Evolutionary conservation across 306 rosid species (phyloP).

Genomic region (Gynostemma pentaphyllum): DNA sequence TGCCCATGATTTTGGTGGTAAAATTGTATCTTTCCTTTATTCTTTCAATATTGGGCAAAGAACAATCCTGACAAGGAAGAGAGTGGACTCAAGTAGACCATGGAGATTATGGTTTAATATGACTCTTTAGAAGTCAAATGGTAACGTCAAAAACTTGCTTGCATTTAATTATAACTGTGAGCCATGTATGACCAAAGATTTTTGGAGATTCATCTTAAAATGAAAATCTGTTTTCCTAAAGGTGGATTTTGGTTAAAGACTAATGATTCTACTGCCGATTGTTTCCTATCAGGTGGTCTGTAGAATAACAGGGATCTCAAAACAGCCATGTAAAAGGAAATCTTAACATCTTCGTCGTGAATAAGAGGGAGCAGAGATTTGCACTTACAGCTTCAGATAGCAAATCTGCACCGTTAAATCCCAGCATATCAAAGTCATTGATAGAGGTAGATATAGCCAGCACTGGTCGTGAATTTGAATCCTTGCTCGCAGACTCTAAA

Average conservation of each 20-base stretch:
- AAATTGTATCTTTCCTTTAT: background rate
- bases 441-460: conserved; percentile 49
- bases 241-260: too few relatives aligned
- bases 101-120: background rate
- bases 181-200: too few relatives aligned
- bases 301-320: background rate
- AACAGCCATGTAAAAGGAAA: background rate
- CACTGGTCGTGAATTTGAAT: conserved; percentile 45
- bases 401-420: conserved; percentile 62
- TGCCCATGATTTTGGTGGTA: background rate
- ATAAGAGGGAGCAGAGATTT: background rate
- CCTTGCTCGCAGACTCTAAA: conserved; percentile 47
- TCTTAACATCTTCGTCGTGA: background rate
- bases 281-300: background rate
- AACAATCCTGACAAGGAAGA: background rate
- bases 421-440: conserved; percentile 41
- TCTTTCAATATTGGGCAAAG: background rate
- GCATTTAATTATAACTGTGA: too few relatives aligned
- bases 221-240: too few relatives aligned
- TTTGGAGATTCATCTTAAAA: too few relatives aligned
- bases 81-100: background rate
- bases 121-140: background rate
- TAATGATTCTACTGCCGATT: too few relatives aligned
- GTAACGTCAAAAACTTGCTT: too few relatives aligned
- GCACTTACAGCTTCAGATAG: conserved; percentile 78